Evolutionary conservation across 2,329 filamentous ascomycete genomes (phyloP).

Genomic region (Xylaria sp.): DNA sequence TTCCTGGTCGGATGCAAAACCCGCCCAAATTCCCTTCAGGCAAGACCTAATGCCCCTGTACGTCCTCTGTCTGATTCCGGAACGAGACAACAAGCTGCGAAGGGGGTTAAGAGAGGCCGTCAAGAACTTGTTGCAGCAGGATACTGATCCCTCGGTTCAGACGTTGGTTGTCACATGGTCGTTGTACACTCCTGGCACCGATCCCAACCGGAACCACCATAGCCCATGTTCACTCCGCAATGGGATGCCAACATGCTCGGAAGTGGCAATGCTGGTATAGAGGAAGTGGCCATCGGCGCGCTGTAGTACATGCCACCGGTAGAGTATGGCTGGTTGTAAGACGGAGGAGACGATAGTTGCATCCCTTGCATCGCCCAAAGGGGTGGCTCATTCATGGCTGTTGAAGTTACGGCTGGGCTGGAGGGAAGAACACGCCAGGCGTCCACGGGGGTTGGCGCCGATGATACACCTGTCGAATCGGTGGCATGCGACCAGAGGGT

Average conservation of each 20-base stretch:
- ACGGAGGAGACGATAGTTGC: constrained; percentile 71
- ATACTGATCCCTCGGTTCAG: constrained; percentile 42
- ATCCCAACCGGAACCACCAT: constrained; percentile 79
- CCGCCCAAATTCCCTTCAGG: constrained; percentile 15
- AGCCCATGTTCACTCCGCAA: constrained; percentile 74
- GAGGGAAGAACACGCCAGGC: constrained; percentile 89
- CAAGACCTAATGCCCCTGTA: constrained; percentile 24
- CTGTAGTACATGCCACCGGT: constrained; percentile 74
- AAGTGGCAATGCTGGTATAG: constrained; percentile 71
- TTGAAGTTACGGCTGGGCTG: constrained; percentile 71
- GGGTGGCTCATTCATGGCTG: constrained; percentile 63
- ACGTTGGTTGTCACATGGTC: constrained; percentile 72
- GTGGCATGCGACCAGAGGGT: constrained; percentile 76
- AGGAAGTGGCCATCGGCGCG: constrained; percentile 66
- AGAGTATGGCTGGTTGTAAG: constrained; percentile 73
- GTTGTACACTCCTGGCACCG: constrained; percentile 78
- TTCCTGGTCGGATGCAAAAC: constrained; percentile 34
- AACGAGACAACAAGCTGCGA: constrained; percentile 24
- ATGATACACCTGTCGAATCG: constrained; percentile 53
- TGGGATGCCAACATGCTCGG: constrained; percentile 82
- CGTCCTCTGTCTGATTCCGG: constrained; percentile 22
- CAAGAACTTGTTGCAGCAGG: constrained; percentile 44
- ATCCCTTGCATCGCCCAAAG: constrained; percentile 79
- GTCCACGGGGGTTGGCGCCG: constrained; percentile 62
- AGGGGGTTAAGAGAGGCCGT: constrained; percentile 23